Evolutionary conservation across 225 moss, liverwort and hornwort genomes (phyloP).

Genomic region (Polytrichum formosum): DNA sequence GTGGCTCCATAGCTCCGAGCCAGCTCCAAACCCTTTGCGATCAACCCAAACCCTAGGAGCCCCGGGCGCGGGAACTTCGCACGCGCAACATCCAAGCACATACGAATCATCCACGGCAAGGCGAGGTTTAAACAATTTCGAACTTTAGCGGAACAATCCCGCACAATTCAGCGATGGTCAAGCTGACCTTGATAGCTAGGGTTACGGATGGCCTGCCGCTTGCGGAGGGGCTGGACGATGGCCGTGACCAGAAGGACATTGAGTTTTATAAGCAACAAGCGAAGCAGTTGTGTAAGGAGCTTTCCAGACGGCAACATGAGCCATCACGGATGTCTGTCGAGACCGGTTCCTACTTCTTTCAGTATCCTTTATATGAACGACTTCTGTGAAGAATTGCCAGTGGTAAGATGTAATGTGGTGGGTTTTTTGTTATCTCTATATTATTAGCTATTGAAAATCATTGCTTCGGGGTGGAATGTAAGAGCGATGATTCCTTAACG

Average conservation of each 20-base stretch:
- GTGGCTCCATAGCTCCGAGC: too few relatives aligned
- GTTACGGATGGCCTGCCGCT: slow-evolving; percentile 97
- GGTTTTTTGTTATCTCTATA: background rate
- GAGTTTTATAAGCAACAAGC: slow-evolving; percentile 99
- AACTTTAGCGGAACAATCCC: too few relatives aligned
- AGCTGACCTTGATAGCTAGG: slow-evolving; percentile 97
- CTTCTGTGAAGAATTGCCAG: background rate
- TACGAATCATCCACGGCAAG: too few relatives aligned
- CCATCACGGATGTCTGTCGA: slow-evolving; percentile 99
- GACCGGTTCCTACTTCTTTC: slow-evolving; percentile 94
- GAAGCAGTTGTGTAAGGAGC: slow-evolving; percentile 94
- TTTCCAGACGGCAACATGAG: slow-evolving; percentile 92
- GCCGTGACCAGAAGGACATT: slow-evolving; percentile 89
- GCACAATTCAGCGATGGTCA: slow-evolving; percentile 60
- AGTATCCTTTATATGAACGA: slow-evolving; percentile 63
- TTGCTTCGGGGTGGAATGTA: background rate
- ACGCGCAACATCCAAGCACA: too few relatives aligned
- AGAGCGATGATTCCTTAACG: slow-evolving; percentile 36
- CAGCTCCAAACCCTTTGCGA: too few relatives aligned
- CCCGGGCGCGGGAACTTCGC: too few relatives aligned
- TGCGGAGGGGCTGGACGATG: slow-evolving; percentile 97
- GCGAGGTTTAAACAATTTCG: too few relatives aligned
- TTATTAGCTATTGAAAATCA: too few relatives aligned
- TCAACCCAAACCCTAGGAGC: too few relatives aligned
- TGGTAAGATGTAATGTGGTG: background rate